Evolutionary conservation across 2,329 filamentous ascomycete species (phyloP).

Genomic region (Beauveria sp.): DNA sequence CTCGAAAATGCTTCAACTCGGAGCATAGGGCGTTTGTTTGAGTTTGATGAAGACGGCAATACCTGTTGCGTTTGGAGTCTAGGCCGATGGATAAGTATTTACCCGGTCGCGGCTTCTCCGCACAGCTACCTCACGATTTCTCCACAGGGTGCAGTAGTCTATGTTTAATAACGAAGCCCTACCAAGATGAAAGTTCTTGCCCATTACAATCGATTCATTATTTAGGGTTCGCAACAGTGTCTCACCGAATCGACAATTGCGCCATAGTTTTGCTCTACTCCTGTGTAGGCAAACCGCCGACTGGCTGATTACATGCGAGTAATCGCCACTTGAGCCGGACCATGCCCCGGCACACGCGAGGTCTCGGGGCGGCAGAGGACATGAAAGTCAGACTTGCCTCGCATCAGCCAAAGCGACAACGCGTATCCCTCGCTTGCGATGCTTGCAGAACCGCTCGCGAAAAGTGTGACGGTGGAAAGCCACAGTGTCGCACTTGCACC

Average conservation of each 20-base stretch:
- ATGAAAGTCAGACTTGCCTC: conserved; percentile 19
- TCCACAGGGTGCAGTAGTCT: neutral
- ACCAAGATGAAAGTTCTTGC: neutral
- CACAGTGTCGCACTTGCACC: conserved; percentile 59
- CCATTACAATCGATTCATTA: neutral
- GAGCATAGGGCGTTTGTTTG: neutral
- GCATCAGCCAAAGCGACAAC: conserved; percentile 45
- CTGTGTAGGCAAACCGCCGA: neutral
- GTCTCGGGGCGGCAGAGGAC: conserved; percentile 17
- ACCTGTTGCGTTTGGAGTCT: too few relatives aligned
- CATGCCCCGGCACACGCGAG: conserved; percentile 34
- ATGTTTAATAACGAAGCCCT: neutral
- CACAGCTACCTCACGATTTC: conserved; percentile 1
- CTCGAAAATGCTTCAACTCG: neutral
- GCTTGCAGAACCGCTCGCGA: conserved; percentile 60
- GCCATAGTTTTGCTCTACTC: neutral
- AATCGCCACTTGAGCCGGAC: conserved; percentile 6
- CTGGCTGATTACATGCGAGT: neutral
- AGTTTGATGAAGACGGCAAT: too few relatives aligned
- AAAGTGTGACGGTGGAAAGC: conserved; percentile 64
- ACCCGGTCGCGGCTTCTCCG: conserved; percentile 13
- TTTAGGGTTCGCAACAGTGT: neutral
- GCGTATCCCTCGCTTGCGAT: conserved; percentile 63
- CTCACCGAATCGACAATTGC: neutral
- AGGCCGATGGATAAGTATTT: conserved; percentile 16